A percentile compares a stretch with the other conserved stretches of the same genome.
These are phyloP conservation scores for Fusarium sp. DNA, from an alignment of 2,329 filamentous ascomycete genomes.

Conservation along the genomic window DNA sequence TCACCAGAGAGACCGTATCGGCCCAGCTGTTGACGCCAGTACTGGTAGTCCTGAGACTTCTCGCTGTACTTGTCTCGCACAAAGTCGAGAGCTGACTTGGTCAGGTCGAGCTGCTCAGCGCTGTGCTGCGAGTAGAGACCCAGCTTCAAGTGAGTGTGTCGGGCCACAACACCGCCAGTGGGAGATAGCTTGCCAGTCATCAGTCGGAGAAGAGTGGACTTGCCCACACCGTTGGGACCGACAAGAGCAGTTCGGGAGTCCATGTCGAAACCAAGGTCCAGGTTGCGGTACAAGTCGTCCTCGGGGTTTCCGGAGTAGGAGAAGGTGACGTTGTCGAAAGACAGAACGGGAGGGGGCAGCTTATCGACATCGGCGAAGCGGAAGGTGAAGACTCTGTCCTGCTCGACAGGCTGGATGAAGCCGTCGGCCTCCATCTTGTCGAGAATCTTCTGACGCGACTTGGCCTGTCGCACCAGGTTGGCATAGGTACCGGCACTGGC, in stretches of 20 bases:
- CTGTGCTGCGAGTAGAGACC: slow-evolving; percentile 99
- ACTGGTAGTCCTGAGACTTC: slow-evolving; percentile 97
- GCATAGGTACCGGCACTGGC: slow-evolving; percentile 99
- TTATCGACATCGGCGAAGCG: slow-evolving; percentile 99
- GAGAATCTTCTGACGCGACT: slow-evolving; percentile 99
- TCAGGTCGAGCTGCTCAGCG: slow-evolving; percentile 96
- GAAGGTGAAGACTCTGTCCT: slow-evolving; percentile 95
- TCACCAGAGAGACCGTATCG: slow-evolving; percentile 94
- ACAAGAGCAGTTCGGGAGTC: slow-evolving; percentile 97
- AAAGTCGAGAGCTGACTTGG: slow-evolving; percentile 97
- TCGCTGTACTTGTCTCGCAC: slow-evolving; percentile 93
- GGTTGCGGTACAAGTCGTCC: slow-evolving; percentile 95
- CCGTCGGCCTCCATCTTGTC: slow-evolving; percentile 99
- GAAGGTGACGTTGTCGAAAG: slow-evolving; percentile 97
- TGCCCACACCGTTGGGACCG: slow-evolving; percentile 98
- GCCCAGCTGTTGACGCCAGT: slow-evolving; percentile 98
- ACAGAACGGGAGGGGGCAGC: slow-evolving; percentile 95
- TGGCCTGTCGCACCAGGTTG: slow-evolving; percentile 98
- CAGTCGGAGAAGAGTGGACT: slow-evolving; percentile 93
- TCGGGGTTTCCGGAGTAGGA: slow-evolving; percentile 91
- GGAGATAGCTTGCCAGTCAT: slow-evolving; percentile 97
- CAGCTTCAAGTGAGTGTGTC: slow-evolving; percentile 98
- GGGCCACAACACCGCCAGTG: slow-evolving; percentile 81
- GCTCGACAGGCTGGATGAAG: slow-evolving; percentile 90
- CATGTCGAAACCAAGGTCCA: slow-evolving; percentile 99